phyloP scores from a whole-genome alignment of 192 early-diverging fungal species.

The Podila clonocystis region DNA sequence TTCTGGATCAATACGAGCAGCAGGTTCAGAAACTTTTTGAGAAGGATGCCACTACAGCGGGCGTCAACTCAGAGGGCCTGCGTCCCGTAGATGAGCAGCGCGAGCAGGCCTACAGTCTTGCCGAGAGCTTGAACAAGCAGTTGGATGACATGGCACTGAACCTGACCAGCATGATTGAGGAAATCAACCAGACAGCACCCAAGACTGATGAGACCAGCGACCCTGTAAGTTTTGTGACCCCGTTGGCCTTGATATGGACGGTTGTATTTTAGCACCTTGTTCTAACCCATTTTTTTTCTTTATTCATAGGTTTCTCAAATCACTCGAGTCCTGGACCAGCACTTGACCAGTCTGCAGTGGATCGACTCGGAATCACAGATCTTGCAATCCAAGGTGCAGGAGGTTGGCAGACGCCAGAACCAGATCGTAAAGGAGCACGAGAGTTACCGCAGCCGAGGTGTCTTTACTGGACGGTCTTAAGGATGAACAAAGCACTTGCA shows the following conservation, averaged over 20 bases:
- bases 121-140: slow-evolving; percentile 87
- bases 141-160: slow-evolving; percentile 87
- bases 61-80: slow-evolving; percentile 52
- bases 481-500: background rate
- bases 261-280: background rate
- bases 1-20: slow-evolving; percentile 84
- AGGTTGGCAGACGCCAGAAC: slow-evolving; percentile 55
- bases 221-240: slow-evolving; percentile 17
- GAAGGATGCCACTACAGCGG: slow-evolving; percentile 52
- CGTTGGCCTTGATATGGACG: too few relatives aligned
- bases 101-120: slow-evolving; percentile 85
- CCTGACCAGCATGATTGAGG: slow-evolving; percentile 83
- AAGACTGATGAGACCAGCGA: slow-evolving; percentile 46
- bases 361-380: slow-evolving; percentile 75
- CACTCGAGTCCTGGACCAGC: slow-evolving; percentile 89
- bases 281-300: background rate
- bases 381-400: slow-evolving; percentile 67
- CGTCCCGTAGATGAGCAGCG: slow-evolving; percentile 85
- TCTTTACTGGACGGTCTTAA: slow-evolving; percentile 39
- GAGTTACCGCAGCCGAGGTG: slow-evolving; percentile 39
- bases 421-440: slow-evolving; percentile 47
- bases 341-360: slow-evolving; percentile 94
- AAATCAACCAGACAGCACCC: slow-evolving; percentile 76
- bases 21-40: slow-evolving; percentile 64
- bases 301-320: slow-evolving; percentile 71